Base-by-base conservation (phyloP, 2,329 filamentous ascomycete species). In the Paraconiothyrium brasiliense region DNA sequence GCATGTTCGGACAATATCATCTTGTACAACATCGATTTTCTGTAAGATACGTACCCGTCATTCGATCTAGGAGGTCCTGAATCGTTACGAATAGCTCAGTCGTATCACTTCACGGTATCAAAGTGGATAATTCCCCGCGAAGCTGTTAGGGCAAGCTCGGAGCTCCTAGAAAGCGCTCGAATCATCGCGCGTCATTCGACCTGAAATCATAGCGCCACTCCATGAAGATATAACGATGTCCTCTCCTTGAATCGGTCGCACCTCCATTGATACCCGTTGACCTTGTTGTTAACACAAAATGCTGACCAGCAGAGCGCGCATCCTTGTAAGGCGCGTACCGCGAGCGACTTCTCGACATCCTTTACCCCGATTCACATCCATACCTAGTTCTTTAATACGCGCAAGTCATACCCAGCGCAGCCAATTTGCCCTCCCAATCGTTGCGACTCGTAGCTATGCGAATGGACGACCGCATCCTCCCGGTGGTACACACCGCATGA, bases 401-500 rank as follows among this genome's bases (percentile, higher is more conserved):
- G 63, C 59, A 46, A 54, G 32, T 32, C 54, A 37, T 16, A 8
- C 8, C 34, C 61, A 57, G 35, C 49, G 50, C 51, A 62, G 44
- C 48, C 60, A 22, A 39, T 24, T 60, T 2, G 59, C 82, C 16
- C 68, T 83, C 6, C 83, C 86, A 3, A 75, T 75, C 10, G 69
- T 78, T 43, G 69, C 80, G 14, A 68, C 79, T 13, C 84, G 89
- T 58, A 78, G 73, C 51, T 92, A 91, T 79, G 85, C 89, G 61
- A 89, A 71, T 68, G 75, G 77, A 49, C 72, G 85, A 62, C 92
- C 93, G 64, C 92, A 95, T 67, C 94, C 93, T 1, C 93, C 94
- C 0, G 94, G 94, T 54, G 94, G 94, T 59, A 97, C 93, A 1
- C 93, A 97, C 80, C 91, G 91, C 67, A 98, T 98, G 94, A 89